These are phyloP conservation scores for Carex scoparia DNA, from an alignment of 176 grass and related monocot species.

Conservation along the genomic window DNA sequence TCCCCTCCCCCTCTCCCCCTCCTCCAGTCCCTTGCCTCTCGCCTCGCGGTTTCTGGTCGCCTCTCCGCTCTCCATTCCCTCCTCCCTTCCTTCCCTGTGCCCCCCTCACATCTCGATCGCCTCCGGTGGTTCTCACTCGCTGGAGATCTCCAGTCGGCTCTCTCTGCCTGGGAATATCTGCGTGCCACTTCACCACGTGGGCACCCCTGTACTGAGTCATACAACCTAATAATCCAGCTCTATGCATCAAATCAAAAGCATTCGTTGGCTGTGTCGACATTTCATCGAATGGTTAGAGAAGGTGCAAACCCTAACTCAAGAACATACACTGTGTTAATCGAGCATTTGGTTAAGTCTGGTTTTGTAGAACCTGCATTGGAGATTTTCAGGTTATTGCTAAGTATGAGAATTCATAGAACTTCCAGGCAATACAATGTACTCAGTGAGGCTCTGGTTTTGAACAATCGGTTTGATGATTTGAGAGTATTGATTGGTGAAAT, in stretches of 20 bases:
- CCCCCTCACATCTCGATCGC: not conserved
- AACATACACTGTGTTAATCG: slow-evolving; percentile 63
- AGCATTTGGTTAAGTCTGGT: slow-evolving; percentile 47
- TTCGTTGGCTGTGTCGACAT: slow-evolving; percentile 39
- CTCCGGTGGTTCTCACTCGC: slow-evolving; percentile 11
- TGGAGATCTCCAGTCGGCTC: slow-evolving; percentile 2
- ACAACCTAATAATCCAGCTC: slow-evolving; percentile 10
- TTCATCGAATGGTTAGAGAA: slow-evolving; percentile 55
- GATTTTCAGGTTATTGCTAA: slow-evolving; percentile 57
- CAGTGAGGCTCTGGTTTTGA: slow-evolving; percentile 33
- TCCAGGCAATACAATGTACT: slow-evolving; percentile 77
- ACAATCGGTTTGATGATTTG: slow-evolving; percentile 46
- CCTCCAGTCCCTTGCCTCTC: slow-evolving; percentile 11
- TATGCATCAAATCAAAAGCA: slow-evolving; percentile 1
- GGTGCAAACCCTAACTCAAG: slow-evolving; percentile 57
- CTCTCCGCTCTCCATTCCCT: not conserved
- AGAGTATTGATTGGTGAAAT: slow-evolving; percentile 55
- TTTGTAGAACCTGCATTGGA: slow-evolving; percentile 52
- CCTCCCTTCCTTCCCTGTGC: not conserved
- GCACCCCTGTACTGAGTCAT: slow-evolving; percentile 14
- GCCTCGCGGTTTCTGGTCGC: not conserved
- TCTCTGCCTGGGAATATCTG: slow-evolving; percentile 11
- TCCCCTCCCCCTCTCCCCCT: slow-evolving; percentile 12
- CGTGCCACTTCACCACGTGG: not conserved
- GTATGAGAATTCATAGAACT: slow-evolving; percentile 48